A percentile compares a stretch with the other conserved stretches of the same genome.
These are phyloP conservation scores for Forsythia viridissima DNA, from an alignment of 257 asterid genomes.

Conservation along the genomic window DNA sequence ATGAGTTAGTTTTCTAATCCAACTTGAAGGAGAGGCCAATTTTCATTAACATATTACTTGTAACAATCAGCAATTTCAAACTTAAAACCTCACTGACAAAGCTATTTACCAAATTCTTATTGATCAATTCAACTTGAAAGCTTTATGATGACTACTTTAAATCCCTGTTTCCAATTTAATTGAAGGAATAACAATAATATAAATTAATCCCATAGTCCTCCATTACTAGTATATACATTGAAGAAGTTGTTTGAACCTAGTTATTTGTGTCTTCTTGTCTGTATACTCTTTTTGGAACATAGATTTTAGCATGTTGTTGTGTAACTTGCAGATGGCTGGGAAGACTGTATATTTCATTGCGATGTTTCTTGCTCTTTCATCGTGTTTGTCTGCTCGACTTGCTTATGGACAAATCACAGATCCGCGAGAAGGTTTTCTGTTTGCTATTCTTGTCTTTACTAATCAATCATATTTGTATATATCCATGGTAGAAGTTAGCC, in stretches of 20 bases:
- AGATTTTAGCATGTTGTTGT: not conserved
- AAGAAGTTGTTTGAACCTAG: not conserved
- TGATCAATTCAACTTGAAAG: constrained; percentile 7
- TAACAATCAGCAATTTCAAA: not conserved
- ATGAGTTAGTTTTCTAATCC: not conserved
- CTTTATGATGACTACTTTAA: constrained; percentile 24
- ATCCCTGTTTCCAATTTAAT: no score
- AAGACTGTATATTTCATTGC: constrained; percentile 16
- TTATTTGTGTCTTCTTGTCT: not conserved
- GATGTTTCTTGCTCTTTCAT: constrained; percentile 19
- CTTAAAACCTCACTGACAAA: constrained; percentile 9
- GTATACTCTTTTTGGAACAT: not conserved
- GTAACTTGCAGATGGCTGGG: constrained; percentile 29
- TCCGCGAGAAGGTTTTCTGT: constrained; percentile 39
- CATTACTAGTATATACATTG: not conserved
- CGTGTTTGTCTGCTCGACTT: constrained; percentile 28
- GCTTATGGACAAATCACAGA: constrained; percentile 39
- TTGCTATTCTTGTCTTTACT: not conserved
- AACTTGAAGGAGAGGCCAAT: not conserved
- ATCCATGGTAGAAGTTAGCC: not conserved
- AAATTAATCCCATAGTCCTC: not conserved
- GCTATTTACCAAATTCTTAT: constrained; percentile 30
- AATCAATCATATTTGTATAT: not conserved
- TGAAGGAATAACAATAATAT: not conserved
- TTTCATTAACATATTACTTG: not conserved